These are phyloP conservation scores for Linum trigynum DNA, from an alignment of 345 rosid genomes.

Conservation along the genomic window DNA sequence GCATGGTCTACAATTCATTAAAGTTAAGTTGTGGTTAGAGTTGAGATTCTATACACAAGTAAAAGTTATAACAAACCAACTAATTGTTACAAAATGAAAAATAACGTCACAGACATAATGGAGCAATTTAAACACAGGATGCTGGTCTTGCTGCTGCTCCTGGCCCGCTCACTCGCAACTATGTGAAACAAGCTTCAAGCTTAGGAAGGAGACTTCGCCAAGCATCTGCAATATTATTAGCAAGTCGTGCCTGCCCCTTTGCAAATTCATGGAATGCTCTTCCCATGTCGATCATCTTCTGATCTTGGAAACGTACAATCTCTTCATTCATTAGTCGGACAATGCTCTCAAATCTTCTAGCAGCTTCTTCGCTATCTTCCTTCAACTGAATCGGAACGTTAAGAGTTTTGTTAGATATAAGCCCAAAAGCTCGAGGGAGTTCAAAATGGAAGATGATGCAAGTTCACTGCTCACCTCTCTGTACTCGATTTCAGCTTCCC, in stretches of 20 bases:
- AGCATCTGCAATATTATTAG: constrained; percentile 71
- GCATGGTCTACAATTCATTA: too few species aligned
- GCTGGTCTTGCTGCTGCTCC: background rate
- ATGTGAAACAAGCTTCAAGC: constrained; percentile 61
- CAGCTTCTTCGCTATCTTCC: constrained; percentile 73
- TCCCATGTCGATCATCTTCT: constrained; percentile 82
- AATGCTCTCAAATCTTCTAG: constrained; percentile 58
- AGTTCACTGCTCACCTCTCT: constrained; percentile 47
- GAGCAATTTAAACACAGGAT: background rate
- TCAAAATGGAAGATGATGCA: background rate
- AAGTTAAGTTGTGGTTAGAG: too few species aligned
- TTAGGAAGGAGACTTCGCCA: constrained; percentile 97
- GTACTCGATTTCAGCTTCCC: constrained; percentile 83
- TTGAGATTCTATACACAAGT: too few species aligned
- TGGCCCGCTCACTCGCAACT: background rate
- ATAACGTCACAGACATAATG: too few species aligned
- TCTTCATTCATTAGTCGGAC: constrained; percentile 78
- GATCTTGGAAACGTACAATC: constrained; percentile 80
- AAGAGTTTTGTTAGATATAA: constrained; percentile 10
- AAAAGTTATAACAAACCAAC: too few species aligned
- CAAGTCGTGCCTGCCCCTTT: constrained; percentile 84
- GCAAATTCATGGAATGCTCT: constrained; percentile 88
- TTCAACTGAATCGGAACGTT: constrained; percentile 47
- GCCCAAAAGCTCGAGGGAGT: background rate
- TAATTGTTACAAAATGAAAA: too few species aligned